Percentiles rank a stretch among this genome's conserved stretches.
phyloP scores from a whole-genome alignment of 495 filamentous ascomycete genomes.

The Chaetomium tenue region DNA sequence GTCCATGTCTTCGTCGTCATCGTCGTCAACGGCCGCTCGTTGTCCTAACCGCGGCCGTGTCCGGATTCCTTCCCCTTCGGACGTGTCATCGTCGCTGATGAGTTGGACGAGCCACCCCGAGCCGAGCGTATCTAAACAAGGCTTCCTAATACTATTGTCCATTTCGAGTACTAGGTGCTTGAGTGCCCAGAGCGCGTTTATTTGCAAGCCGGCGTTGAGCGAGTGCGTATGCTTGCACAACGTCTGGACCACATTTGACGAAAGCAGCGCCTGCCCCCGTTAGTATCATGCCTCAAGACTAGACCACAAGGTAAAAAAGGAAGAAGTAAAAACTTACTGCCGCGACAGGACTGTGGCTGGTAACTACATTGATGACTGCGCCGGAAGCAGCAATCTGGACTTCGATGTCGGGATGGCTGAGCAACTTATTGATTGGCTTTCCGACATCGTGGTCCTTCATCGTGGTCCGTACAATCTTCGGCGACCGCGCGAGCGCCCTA shows the following conservation, averaged over 20 bases:
- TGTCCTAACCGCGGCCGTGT: conserved; percentile 37
- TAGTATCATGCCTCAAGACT: conserved; percentile 24
- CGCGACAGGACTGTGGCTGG: conserved; percentile 88
- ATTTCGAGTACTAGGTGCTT: conserved; percentile 78
- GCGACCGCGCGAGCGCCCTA: conserved; percentile 74
- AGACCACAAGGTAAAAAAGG: conserved; percentile 1
- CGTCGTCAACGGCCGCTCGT: conserved; percentile 26
- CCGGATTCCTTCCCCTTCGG: conserved; percentile 48
- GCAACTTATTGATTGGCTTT: conserved; percentile 70
- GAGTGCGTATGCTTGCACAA: conserved; percentile 84
- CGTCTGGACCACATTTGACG: conserved; percentile 70
- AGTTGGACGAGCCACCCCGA: conserved; percentile 76
- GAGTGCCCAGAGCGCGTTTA: conserved; percentile 87
- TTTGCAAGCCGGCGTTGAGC: conserved; percentile 63
- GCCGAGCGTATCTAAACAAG: conserved; percentile 71
- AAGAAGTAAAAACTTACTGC: conserved; percentile 53
- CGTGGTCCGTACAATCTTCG: conserved; percentile 77
- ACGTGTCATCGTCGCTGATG: conserved; percentile 56
- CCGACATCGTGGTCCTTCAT: conserved; percentile 83
- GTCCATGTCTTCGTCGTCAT: conserved; percentile 67
- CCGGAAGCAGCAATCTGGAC: conserved; percentile 83
- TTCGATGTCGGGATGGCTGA: conserved; percentile 72
- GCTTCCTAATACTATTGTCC: conserved; percentile 66
- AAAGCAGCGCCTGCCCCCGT: conserved; percentile 61
- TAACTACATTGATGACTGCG: conserved; percentile 75